Evolutionary conservation across 78 protist species (phyloP).

Genomic region (Anaeramoeba flamelloides): DNA sequence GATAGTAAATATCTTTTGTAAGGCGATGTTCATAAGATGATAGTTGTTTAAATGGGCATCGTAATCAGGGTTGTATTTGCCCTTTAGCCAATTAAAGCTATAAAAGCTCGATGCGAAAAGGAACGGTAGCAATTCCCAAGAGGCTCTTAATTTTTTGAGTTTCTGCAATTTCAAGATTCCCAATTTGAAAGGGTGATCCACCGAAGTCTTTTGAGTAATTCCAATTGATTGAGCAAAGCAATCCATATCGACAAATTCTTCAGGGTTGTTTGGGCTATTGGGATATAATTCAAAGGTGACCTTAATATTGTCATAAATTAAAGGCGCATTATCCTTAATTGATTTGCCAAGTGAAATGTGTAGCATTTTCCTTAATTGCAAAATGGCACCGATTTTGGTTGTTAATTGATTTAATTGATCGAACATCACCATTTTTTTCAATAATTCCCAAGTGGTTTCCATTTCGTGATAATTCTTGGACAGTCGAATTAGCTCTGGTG

Average conservation of each 20-base stretch:
- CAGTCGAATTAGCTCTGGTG: too few species aligned
- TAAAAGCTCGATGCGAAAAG: neutral
- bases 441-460: neutral
- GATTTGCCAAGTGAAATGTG: neutral
- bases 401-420: neutral
- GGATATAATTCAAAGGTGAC: neutral
- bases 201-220: neutral
- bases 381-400: neutral
- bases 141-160: neutral
- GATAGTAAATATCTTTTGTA: neutral
- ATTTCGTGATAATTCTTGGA: too few species aligned
- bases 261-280: neutral
- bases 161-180: neutral
- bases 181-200: neutral
- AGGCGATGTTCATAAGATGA: neutral
- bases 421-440: neutral
- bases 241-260: neutral
- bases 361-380: neutral
- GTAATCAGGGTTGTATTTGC: neutral
- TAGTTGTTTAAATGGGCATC: neutral
- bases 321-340: neutral
- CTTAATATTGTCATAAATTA: neutral
- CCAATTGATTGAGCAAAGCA: neutral
- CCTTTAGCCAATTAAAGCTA: neutral
- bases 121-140: neutral